phyloP scores from a whole-genome alignment of 2,329 filamentous ascomycete species.

The Aotearoamyces nothofagi region DNA sequence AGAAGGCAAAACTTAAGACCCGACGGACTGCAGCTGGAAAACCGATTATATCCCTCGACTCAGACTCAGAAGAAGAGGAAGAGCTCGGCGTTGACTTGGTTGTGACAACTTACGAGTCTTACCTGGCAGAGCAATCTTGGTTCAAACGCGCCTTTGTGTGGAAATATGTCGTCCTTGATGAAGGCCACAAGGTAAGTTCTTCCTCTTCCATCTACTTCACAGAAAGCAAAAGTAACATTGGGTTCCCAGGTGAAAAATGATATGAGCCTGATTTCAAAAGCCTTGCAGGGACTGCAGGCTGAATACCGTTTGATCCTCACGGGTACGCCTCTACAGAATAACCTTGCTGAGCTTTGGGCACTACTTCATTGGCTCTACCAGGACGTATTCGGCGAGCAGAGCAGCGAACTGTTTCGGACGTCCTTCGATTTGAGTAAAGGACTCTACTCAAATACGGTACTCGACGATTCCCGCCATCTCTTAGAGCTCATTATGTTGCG shows the following conservation, averaged over 20 bases:
- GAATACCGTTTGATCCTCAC: slow-evolving; percentile 21
- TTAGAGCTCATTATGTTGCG: slow-evolving; percentile 43
- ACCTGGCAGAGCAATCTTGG: slow-evolving; percentile 28
- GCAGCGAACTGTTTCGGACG: slow-evolving; percentile 32
- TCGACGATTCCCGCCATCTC: slow-evolving; percentile 34
- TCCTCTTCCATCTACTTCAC: slow-evolving; percentile 1
- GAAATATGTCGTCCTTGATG: slow-evolving; percentile 35
- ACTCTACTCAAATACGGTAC: slow-evolving; percentile 33
- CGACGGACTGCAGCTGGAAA: slow-evolving; percentile 9
- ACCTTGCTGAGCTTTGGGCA: slow-evolving; percentile 40
- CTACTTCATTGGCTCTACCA: slow-evolving; percentile 41
- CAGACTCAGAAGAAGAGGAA: slow-evolving; percentile 15
- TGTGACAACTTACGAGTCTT: slow-evolving; percentile 33
- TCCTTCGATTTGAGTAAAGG: slow-evolving; percentile 41
- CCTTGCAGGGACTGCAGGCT: slow-evolving; percentile 19
- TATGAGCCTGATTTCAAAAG: slow-evolving; percentile 15
- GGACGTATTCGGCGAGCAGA: slow-evolving; percentile 37
- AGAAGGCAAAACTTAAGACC: slow-evolving; percentile 12
- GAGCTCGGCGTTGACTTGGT: slow-evolving; percentile 25
- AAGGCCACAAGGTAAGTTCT: slow-evolving; percentile 31
- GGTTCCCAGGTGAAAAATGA: slow-evolving; percentile 28
- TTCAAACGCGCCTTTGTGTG: slow-evolving; percentile 34
- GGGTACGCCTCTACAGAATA: slow-evolving; percentile 41
- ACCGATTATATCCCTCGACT: slow-evolving; percentile 10
- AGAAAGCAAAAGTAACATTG: too few relatives aligned